A percentile compares a stretch with the other conserved stretches of the same genome.
These are phyloP conservation scores for Plasmodium vivax DNA, from an alignment of 169 alveolate genomes.

Conservation along the genomic window DNA sequence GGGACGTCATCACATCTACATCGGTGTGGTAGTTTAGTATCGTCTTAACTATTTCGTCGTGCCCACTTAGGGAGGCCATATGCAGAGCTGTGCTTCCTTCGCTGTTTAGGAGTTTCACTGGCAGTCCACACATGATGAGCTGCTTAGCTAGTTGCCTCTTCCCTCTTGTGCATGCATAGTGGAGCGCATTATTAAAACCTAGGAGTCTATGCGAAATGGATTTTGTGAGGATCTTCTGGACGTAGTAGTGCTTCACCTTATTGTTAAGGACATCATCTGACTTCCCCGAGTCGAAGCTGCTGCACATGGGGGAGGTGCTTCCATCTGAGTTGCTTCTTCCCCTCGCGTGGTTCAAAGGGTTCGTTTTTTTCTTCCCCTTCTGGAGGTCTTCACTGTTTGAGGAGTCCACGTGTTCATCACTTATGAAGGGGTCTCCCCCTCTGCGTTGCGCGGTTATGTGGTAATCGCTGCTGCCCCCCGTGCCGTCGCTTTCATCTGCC, in stretches of 20 bases:
- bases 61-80: conserved; percentile 89
- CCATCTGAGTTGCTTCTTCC: conserved; percentile 80
- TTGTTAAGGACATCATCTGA: conserved; percentile 26
- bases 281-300: conserved; percentile 4
- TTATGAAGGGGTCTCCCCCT: not conserved
- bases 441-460: not conserved
- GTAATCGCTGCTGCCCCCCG: not conserved
- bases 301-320: conserved; percentile 69
- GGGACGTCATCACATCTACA: conserved; percentile 75
- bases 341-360: not conserved
- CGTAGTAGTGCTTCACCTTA: conserved; percentile 24
- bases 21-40: conserved; percentile 81
- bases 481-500: not conserved
- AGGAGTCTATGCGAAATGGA: conserved; percentile 85
- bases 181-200: conserved; percentile 87
- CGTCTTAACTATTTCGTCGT: conserved; percentile 83
- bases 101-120: conserved; percentile 80
- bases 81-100: conserved; percentile 93
- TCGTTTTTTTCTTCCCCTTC: not conserved
- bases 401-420: not conserved
- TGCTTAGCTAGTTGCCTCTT: conserved; percentile 84
- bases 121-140: conserved; percentile 85
- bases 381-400: not conserved
- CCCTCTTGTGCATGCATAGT: conserved; percentile 90
- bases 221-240: conserved; percentile 72